Percentiles rank a stretch among this genome's conserved stretches.
These are phyloP conservation scores for Apostasia ramifera DNA, from an alignment of 106 monocot species.

Conservation along the genomic window DNA sequence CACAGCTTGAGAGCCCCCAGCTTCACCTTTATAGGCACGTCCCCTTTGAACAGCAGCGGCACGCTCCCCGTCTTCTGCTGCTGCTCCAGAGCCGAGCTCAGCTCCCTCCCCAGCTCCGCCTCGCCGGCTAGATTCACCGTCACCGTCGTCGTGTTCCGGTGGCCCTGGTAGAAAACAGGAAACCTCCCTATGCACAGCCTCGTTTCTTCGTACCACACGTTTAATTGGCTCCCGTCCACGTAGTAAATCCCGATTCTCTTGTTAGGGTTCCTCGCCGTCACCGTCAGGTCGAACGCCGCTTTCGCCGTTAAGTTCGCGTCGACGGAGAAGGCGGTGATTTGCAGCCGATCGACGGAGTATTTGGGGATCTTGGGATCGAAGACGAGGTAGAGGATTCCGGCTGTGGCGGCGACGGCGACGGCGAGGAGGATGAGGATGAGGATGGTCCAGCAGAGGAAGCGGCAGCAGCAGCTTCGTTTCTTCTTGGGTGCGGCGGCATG, in stretches of 20 bases:
- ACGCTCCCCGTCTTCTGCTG: slow-evolving; percentile 55
- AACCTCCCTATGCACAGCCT: slow-evolving; percentile 50
- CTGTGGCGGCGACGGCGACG: slow-evolving; percentile 41
- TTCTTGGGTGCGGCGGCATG: slow-evolving; percentile 10
- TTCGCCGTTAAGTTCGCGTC: slow-evolving; percentile 27
- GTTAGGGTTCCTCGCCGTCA: slow-evolving; percentile 80
- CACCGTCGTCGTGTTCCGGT: slow-evolving; percentile 62
- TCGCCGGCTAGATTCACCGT: slow-evolving; percentile 36
- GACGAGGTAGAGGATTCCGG: slow-evolving; percentile 65
- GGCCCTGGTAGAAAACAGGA: slow-evolving; percentile 96
- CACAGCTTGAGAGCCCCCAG: slow-evolving; percentile 61
- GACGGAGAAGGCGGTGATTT: slow-evolving; percentile 40
- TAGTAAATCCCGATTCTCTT: slow-evolving; percentile 84
- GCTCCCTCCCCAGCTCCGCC: slow-evolving; percentile 24
- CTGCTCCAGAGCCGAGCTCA: slow-evolving; percentile 26
- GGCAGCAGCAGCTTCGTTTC: slow-evolving; percentile 21
- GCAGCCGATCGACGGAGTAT: slow-evolving; percentile 69
- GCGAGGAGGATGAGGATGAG: slow-evolving; percentile 39
- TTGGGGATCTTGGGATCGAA: slow-evolving; percentile 70
- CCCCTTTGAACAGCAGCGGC: slow-evolving; percentile 50
- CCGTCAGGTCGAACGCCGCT: slow-evolving; percentile 46
- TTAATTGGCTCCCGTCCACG: slow-evolving; percentile 46
- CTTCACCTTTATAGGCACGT: slow-evolving; percentile 78
- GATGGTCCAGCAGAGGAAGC: slow-evolving; percentile 69
- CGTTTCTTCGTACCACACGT: slow-evolving; percentile 42